A percentile compares a stretch with the other conserved stretches of the same genome.
Conservation (phyloP, 2,329 filamentous ascomycete species). For the Colletotrichum falcatum region DNA sequence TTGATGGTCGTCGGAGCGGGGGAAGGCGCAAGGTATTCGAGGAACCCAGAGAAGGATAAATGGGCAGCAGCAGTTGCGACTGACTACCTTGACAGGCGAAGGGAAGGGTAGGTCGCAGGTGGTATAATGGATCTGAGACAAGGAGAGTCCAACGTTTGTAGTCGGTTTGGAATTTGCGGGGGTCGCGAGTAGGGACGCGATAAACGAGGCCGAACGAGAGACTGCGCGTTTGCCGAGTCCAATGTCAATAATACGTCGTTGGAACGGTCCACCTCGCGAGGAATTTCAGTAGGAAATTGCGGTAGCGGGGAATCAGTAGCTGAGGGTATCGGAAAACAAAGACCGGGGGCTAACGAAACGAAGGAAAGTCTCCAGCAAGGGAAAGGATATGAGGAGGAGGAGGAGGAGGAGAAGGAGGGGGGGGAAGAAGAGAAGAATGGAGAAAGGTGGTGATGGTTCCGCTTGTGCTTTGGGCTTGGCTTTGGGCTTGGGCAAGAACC, state of each 20-base stretch:
- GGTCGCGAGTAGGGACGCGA: conserved; percentile 18
- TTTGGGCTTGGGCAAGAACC: conserved; percentile 26
- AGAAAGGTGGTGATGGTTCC: conserved; percentile 21
- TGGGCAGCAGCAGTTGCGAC: conserved; percentile 15
- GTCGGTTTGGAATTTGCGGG: conserved; percentile 17
- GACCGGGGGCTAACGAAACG: conserved; percentile 22
- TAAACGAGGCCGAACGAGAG: conserved; percentile 26
- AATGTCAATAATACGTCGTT: conserved; percentile 32
- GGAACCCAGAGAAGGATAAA: conserved; percentile 13
- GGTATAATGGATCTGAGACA: conserved; percentile 27
- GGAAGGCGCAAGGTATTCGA: conserved; percentile 33
- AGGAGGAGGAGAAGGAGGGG: conserved; percentile 9
- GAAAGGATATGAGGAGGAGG: conserved; percentile 23
- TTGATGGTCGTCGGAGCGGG: conserved; percentile 17
- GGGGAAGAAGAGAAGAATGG: conserved; percentile 6
- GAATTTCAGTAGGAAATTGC: conserved; percentile 28
- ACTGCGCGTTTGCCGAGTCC: conserved; percentile 35
- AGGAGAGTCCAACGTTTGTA: conserved; percentile 8
- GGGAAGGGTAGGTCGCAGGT: conserved; percentile 22
- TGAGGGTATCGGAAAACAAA: conserved; percentile 28
- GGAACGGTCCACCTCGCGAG: conserved; percentile 20
- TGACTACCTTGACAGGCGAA: conserved; percentile 31
- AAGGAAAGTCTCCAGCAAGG: conserved; percentile 34
- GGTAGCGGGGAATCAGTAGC: conserved; percentile 6
- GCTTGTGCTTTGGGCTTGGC: conserved; percentile 19